These are phyloP conservation scores for Hypoxylon sp. DNA, from an alignment of 2,329 filamentous ascomycete species.

Conservation along the genomic window DNA sequence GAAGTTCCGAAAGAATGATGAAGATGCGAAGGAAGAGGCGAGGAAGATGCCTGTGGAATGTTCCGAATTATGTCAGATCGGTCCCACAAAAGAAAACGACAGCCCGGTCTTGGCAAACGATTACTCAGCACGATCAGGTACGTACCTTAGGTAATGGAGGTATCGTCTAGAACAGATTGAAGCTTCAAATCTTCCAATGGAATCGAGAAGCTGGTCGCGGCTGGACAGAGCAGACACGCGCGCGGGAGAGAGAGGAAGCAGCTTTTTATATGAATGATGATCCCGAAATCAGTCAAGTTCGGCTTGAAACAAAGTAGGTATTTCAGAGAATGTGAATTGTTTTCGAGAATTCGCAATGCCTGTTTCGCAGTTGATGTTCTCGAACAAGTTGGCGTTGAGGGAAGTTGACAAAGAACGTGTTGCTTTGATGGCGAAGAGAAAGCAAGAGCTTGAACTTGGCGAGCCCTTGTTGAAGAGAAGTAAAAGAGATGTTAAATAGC, in stretches of 20 bases:
- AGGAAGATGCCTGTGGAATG: slow-evolving; percentile 37
- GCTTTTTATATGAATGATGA: background rate
- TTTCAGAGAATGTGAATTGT: background rate
- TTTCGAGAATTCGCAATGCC: background rate
- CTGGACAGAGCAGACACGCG: background rate
- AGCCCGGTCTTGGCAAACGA: slow-evolving; percentile 4
- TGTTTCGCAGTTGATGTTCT: background rate
- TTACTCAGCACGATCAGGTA: slow-evolving; percentile 19
- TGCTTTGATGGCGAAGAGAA: background rate
- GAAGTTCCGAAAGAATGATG: slow-evolving; percentile 12
- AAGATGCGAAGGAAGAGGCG: slow-evolving; percentile 26
- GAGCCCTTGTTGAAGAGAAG: no score
- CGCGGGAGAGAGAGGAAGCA: background rate
- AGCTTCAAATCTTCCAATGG: background rate
- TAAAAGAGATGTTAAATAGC: no score
- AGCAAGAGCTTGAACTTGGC: no score
- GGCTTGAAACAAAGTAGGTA: background rate
- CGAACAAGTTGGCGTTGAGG: background rate
- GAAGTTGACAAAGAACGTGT: background rate
- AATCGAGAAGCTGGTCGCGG: background rate
- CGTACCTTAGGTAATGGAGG: no score
- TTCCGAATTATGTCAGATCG: slow-evolving; percentile 36
- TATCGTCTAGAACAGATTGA: no score
- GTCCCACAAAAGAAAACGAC: slow-evolving; percentile 6
- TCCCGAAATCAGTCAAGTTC: background rate